These are phyloP conservation scores for Allodekkera sacchari DNA, from an alignment of 805 yeast species.

Conservation along the genomic window DNA sequence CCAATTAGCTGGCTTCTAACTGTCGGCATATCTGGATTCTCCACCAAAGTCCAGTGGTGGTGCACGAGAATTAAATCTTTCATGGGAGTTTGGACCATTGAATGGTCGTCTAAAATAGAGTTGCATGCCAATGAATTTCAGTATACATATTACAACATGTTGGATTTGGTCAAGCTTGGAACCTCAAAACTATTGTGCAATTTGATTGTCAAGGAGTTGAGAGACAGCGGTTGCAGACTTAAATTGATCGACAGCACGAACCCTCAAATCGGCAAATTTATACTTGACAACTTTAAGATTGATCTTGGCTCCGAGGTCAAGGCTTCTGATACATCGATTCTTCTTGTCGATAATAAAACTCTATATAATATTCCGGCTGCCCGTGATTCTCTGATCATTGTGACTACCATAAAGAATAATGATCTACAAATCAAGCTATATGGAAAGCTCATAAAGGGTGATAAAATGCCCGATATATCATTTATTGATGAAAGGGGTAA, in stretches of 20 bases:
- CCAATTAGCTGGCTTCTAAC: conserved; percentile 49
- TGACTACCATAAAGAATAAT: conserved; percentile 19
- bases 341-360: conserved; percentile 28
- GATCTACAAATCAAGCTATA: conserved; percentile 25
- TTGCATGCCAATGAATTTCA: conserved; percentile 11
- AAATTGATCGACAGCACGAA: conserved; percentile 21
- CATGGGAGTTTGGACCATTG: conserved; percentile 47
- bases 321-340: conserved; percentile 9
- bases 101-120: conserved; percentile 34
- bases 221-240: conserved; percentile 29
- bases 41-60: conserved; percentile 39
- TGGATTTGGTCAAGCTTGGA: conserved; percentile 32
- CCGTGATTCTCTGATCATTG: conserved; percentile 25
- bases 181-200: conserved; percentile 43
- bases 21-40: conserved; percentile 27
- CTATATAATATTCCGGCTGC: conserved; percentile 29
- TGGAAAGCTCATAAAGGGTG: conserved; percentile 23
- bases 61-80: conserved; percentile 41
- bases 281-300: conserved; percentile 21
- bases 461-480: conserved; percentile 18
- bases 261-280: conserved; percentile 12
- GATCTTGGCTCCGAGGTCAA: conserved; percentile 3
- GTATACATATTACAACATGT: conserved; percentile 26
- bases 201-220: conserved; percentile 43
- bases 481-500: conserved; percentile 30